Percentiles rank a stretch among this genome's conserved stretches.
These are phyloP conservation scores for Candida montana DNA, from an alignment of 805 yeast genomes.

Conservation along the genomic window DNA sequence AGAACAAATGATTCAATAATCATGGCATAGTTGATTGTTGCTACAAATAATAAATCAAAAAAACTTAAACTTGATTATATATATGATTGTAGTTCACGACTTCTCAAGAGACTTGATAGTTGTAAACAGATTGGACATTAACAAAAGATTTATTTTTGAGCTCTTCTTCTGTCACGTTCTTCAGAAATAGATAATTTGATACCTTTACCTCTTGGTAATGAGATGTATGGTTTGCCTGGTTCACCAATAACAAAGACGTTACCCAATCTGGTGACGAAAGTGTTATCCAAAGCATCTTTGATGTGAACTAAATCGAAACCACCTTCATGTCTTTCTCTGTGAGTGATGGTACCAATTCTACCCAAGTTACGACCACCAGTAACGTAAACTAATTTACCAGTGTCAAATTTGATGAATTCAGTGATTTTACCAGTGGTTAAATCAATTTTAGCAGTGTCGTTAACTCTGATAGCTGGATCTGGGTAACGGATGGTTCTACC, in stretches of 20 bases:
- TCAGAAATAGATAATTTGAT: constrained; percentile 91
- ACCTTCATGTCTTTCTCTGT: constrained; percentile 97
- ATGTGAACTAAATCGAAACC: constrained; percentile 97
- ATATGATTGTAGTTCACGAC: neutral
- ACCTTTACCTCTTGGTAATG: constrained; percentile 99
- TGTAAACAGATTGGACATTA: constrained; percentile 2
- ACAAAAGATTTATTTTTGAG: constrained; percentile 38
- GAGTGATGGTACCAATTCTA: constrained; percentile 91
- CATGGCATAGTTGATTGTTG: too few species aligned
- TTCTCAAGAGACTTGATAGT: neutral
- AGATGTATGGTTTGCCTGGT: constrained; percentile 89
- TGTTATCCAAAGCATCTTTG: constrained; percentile 91
- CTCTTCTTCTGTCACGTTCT: constrained; percentile 98
- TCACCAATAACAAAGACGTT: constrained; percentile 95
- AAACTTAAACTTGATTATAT: constrained; percentile 10
- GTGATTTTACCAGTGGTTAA: constrained; percentile 92
- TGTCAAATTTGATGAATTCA: constrained; percentile 85
- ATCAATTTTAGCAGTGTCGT: constrained; percentile 97
- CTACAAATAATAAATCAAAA: too few species aligned
- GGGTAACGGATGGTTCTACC: constrained; percentile 99
- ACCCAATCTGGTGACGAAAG: constrained; percentile 88
- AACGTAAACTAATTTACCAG: constrained; percentile 87
- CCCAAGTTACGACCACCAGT: constrained; percentile 99
- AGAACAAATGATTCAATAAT: too few species aligned
- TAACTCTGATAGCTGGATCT: constrained; percentile 93